Conservation (phyloP, 495 filamentous ascomycete genomes). For the Paragyromitra xinjiangensis region DNA sequence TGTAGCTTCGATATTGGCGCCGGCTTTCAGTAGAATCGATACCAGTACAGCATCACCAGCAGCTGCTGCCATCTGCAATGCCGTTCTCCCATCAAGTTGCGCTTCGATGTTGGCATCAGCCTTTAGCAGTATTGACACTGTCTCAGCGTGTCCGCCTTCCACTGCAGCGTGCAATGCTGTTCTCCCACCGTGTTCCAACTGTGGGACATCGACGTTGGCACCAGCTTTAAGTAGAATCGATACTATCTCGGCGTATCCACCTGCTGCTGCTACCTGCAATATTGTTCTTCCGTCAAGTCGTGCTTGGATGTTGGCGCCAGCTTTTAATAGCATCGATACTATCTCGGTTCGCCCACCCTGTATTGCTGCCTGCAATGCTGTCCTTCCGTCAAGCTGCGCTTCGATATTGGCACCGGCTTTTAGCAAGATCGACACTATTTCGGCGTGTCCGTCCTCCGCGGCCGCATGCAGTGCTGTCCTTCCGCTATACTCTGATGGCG, state of each 20-base stretch:
- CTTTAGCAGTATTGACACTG: neutral
- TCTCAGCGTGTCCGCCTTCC: neutral
- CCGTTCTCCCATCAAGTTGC: neutral
- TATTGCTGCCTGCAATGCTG: neutral
- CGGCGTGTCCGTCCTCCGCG: constrained; percentile 6
- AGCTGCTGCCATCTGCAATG: constrained; percentile 2
- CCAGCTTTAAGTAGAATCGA: constrained; percentile 13
- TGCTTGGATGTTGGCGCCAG: neutral
- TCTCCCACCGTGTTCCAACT: neutral
- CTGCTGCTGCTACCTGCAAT: constrained; percentile 20
- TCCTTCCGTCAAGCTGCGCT: neutral
- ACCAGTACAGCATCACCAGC: neutral
- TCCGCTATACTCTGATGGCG: neutral
- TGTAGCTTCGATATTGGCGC: neutral
- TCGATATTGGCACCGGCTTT: constrained; percentile 10
- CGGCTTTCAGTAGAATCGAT: constrained; percentile 2
- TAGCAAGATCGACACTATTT: constrained; percentile 10
- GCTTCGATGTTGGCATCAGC: constrained; percentile 1
- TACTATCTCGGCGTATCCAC: constrained; percentile 1
- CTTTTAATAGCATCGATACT: neutral
- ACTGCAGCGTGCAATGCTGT: constrained; percentile 19
- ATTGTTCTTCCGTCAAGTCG: neutral
- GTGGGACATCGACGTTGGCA: constrained; percentile 3
- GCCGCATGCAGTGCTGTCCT: constrained; percentile 11
- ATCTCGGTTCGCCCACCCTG: neutral